A percentile compares a stretch with the other conserved stretches of the same genome.
Evolutionary conservation across 306 rosid species (phyloP).

Genomic region (Cicer arietinum): DNA sequence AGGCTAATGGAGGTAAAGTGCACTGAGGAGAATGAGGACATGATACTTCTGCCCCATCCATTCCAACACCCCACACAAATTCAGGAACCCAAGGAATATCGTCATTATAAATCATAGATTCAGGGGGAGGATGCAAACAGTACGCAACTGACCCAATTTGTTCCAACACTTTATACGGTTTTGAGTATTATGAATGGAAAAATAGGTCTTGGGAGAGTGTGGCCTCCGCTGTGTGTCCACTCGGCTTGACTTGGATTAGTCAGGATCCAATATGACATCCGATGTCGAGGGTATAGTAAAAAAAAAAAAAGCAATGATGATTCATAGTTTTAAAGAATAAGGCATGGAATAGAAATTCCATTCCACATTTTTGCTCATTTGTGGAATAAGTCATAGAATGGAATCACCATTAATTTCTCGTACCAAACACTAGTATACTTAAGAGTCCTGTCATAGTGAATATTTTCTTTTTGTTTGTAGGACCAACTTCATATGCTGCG

Average conservation of each 20-base stretch:
- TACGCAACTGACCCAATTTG: not conserved
- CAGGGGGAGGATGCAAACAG: not conserved
- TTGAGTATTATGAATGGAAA: not conserved
- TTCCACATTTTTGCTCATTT: not conserved
- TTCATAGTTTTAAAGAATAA: conserved; percentile 17
- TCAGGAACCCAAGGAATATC: too few species aligned
- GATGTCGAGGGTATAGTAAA: not conserved
- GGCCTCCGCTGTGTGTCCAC: not conserved
- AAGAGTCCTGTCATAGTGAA: conserved; percentile 27
- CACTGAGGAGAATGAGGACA: too few species aligned
- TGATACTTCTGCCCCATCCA: too few species aligned
- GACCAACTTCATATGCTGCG: conserved; percentile 90
- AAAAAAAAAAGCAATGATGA: not conserved
- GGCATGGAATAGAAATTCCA: conserved; percentile 5
- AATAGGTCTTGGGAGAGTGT: not conserved
- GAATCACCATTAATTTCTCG: conserved; percentile 4
- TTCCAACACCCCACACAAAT: too few species aligned
- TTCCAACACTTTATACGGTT: not conserved
- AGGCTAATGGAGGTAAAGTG: too few species aligned
- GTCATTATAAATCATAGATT: too few species aligned
- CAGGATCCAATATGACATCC: not conserved
- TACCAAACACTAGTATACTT: not conserved
- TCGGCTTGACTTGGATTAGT: not conserved
- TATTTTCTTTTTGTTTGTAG: conserved; percentile 51
- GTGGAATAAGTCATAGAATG: not conserved